A percentile compares a stretch with the other conserved stretches of the same genome.
phyloP scores from a whole-genome alignment of 2,329 filamentous ascomycete species.

The Fusarium pininemorale region DNA sequence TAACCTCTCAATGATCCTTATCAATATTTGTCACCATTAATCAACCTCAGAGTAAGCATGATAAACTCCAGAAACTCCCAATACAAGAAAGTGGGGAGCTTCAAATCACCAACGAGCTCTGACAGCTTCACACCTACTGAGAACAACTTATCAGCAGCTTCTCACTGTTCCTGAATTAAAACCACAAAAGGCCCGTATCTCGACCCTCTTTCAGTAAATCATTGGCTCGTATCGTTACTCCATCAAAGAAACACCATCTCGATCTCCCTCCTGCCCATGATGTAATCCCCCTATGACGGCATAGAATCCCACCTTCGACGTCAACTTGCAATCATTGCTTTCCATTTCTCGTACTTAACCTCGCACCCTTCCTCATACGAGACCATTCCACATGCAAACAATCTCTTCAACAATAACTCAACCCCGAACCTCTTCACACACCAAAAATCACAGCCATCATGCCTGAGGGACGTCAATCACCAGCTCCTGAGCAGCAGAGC shows the following conservation, averaged over 20 bases:
- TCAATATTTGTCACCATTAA: background rate
- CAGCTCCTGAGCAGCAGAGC: constrained; percentile 73
- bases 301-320: constrained; percentile 36
- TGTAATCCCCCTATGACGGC: constrained; percentile 44
- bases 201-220: background rate
- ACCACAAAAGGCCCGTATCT: background rate
- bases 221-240: background rate
- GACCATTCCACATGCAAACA: constrained; percentile 1
- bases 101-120: background rate
- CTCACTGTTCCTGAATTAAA: constrained; percentile 2
- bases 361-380: background rate
- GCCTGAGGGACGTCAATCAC: constrained; percentile 82
- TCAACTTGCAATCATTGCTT: constrained; percentile 37
- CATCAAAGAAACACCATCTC: constrained; percentile 17
- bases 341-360: constrained; percentile 13
- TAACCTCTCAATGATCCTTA: background rate
- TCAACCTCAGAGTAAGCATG: constrained; percentile 1
- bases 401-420: background rate
- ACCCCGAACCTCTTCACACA: background rate
- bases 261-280: constrained; percentile 32
- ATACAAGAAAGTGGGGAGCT: constrained; percentile 1
- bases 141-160: background rate
- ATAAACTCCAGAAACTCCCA: background rate
- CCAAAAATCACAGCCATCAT: constrained; percentile 57
- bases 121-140: constrained; percentile 12